Base-by-base conservation (phyloP, 371 early-diverging fungal genomes). In the Mortierella sp. region DNA sequence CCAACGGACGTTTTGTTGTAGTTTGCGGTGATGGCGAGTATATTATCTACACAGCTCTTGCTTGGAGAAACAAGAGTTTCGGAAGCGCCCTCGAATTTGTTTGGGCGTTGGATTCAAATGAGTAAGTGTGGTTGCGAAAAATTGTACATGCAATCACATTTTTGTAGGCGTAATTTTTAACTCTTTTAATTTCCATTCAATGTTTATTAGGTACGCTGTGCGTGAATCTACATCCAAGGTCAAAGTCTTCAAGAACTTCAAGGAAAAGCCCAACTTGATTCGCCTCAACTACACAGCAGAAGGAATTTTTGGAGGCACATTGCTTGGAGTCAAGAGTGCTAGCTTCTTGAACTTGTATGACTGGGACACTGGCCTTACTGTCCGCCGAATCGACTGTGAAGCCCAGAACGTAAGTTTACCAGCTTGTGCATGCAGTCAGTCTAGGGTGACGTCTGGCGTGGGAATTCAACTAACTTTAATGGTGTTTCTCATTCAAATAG, bases 21-120 rank as follows among this genome's bases (percentile, higher is more conserved):
- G 99, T 98, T 9, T 97, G 97, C 75, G 99, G 99, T 58, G 99
- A 99, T 81, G 98, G 98, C 47, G 99, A 99, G 87, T 99, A 96
- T 83, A 98, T 98, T 76, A 97, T 99, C 72, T 99, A 99, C 87
- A 99, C 99, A 9, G 98, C 99, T 16, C 90, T 99, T 41, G 97
- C 98, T 1, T 99, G 99, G 99, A 91, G 99, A 84, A 99, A 98
- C 90, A 99, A 99, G 91, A 92, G 94, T 69, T 99, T 97, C 83
- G 99, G 99, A 11, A 92, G 90, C 48, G 99, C 94, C 10, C 85
- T 95, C 45, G 98, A 97, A 72, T 97, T 98, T 89, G 99, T 96
- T 6, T 99, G 99, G 99, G 96, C 96, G 21, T 86, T 89, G 68
- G 97, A 98, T 85, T 94, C 96, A 21, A 98, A 97, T 77, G 88